phyloP scores from a whole-genome alignment of 163 green algal species.

The Volvox carteri region DNA sequence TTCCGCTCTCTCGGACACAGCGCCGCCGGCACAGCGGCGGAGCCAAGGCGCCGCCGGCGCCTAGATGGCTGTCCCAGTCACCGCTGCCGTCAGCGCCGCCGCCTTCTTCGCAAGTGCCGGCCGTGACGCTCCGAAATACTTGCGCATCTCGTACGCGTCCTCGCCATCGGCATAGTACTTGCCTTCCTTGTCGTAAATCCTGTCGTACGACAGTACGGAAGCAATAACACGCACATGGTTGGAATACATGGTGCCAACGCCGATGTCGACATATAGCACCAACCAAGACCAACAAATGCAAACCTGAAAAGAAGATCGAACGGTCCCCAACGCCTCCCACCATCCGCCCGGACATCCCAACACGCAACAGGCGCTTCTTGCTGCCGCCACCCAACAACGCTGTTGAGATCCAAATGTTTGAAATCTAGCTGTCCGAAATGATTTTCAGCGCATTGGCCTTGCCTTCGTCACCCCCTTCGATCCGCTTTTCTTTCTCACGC shows the following conservation, averaged over 20 bases:
- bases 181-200: conserved; percentile 92
- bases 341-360: too few relatives aligned
- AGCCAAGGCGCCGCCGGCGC: neutral
- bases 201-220: conserved; percentile 55
- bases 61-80: neutral
- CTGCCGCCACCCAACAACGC: too few relatives aligned
- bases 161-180: conserved; percentile 99
- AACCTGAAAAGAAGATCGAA: too few relatives aligned
- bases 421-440: too few relatives aligned
- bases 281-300: neutral
- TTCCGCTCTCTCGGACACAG: neutral
- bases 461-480: too few relatives aligned
- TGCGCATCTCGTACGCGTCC: conserved; percentile 98
- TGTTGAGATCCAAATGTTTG: too few relatives aligned
- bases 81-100: conserved; percentile 43
- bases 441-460: too few relatives aligned
- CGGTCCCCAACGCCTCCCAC: too few relatives aligned
- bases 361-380: too few relatives aligned
- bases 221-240: neutral
- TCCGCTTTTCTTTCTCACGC: too few relatives aligned
- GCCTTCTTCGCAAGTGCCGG: conserved; percentile 45
- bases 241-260: too few relatives aligned
- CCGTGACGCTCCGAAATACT: conserved; percentile 62
- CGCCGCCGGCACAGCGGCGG: neutral
- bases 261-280: too few relatives aligned